A percentile compares a stretch with the other conserved stretches of the same genome.
These are phyloP conservation scores for Mimosa bimucronata DNA, from an alignment of 306 rosid species.

Conservation along the genomic window DNA sequence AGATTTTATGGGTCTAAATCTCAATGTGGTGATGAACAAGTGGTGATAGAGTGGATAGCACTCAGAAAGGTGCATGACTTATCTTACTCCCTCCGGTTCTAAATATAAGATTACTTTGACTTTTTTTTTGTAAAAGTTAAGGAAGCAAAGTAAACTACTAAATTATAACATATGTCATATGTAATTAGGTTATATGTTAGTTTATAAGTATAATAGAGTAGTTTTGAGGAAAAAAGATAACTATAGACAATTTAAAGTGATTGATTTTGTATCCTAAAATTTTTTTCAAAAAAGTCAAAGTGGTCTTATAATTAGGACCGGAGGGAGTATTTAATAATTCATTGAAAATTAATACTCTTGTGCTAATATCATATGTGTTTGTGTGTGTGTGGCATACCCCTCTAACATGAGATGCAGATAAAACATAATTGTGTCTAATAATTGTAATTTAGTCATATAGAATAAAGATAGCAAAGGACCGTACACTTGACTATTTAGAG, in stretches of 20 bases:
- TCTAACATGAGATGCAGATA: not conserved
- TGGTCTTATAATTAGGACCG: too few relatives aligned
- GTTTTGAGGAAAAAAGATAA: too few relatives aligned
- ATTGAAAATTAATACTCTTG: not conserved
- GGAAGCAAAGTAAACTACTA: too few relatives aligned
- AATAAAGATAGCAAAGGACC: not conserved
- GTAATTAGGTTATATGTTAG: too few relatives aligned
- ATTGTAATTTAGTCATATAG: not conserved
- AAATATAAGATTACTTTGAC: too few relatives aligned
- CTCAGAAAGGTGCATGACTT: conserved; percentile 32
- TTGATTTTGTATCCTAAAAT: too few relatives aligned
- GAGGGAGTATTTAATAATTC: conserved; percentile 33
- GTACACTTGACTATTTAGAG: not conserved
- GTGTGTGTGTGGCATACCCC: not conserved
- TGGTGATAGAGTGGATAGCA: conserved; percentile 45
- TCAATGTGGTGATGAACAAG: not conserved
- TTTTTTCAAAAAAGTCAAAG: too few relatives aligned
- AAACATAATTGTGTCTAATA: not conserved
- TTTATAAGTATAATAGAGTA: too few relatives aligned
- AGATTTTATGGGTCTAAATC: not conserved
- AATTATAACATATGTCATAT: too few relatives aligned
- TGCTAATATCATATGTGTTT: not conserved
- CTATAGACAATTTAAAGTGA: too few relatives aligned
- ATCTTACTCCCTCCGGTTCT: too few relatives aligned
- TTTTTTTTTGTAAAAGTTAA: too few relatives aligned